Base-by-base conservation (phyloP, 768 basidiomycete species). In the Aureoboletus auriporus region DNA sequence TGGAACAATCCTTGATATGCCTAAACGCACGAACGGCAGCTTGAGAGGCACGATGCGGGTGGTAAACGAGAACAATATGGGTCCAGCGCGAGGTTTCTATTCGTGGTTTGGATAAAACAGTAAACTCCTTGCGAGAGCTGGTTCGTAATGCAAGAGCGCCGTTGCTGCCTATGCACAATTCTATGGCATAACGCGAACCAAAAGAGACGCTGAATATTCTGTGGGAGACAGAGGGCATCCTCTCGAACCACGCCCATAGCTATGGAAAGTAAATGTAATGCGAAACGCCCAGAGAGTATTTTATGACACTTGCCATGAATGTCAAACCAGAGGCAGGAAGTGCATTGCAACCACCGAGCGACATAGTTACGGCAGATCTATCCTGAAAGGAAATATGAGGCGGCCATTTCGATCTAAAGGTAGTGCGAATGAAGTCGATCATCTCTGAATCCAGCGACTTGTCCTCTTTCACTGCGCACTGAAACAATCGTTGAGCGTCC, bases 381-480 rank as follows among this genome's bases (percentile, higher is more conserved):
- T 75, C 75, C 60, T 82, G 81, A 56, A 91, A 68, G 3, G 81
- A 86, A 51, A 93, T 77, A 60, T 92, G 89, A 47, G 82, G 78
- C 1, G 86, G 80, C 90, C 89, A 92, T 30, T 81, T 76, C 34
- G 82, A 81, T 63, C 80, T 84, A 75, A 88, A 83, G 3, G 80
- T 82, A 39, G 77, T 74, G 7, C 85, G 78, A 45, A 92, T 73
- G 26, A 89, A 66, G 38, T 89, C 88, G 39, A 91, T 62, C 31
- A 88, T 73, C 40, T 87, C 86, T 6, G 68, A 60, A 52, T 89
- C 80, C 23, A 89, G 62, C 0, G 68, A 71, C 12, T 75, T 74
- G 45, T 78, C 73, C 2, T 66, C 69, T 35, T 64, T 73, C 39
- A 84, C 70, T 0, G 75, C 74, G 26, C 69, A 72, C 54, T 84